These are phyloP conservation scores for Cucurbita moschata DNA, from an alignment of 306 rosid species.

Conservation along the genomic window DNA sequence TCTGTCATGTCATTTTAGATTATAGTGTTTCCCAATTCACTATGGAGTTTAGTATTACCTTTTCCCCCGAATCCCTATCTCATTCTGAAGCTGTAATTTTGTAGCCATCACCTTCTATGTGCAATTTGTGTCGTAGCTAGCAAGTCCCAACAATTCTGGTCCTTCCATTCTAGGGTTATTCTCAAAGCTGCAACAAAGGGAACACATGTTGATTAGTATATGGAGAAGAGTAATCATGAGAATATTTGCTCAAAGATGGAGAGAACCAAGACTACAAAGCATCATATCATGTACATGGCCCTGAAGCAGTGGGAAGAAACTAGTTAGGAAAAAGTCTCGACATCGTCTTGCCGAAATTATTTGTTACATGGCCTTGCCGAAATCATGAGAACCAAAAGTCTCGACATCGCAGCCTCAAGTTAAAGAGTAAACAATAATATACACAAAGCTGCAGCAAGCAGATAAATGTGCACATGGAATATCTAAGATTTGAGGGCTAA, in stretches of 20 bases:
- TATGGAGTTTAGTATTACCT: constrained; percentile 15
- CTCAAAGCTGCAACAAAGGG: constrained; percentile 46
- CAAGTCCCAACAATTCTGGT: constrained; percentile 90
- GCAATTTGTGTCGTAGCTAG: constrained; percentile 89
- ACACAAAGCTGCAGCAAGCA: neutral
- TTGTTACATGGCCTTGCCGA: no score
- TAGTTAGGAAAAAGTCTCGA: neutral
- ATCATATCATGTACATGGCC: neutral
- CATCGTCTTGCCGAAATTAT: neutral
- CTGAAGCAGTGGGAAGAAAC: neutral
- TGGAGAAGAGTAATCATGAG: no score
- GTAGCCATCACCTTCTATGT: constrained; percentile 30
- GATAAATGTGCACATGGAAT: neutral
- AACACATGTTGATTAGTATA: neutral
- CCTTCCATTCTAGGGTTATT: constrained; percentile 85
- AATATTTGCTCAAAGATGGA: neutral
- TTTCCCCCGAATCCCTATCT: neutral
- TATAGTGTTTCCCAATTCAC: constrained; percentile 21
- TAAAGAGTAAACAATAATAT: neutral
- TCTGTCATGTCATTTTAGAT: constrained; percentile 30
- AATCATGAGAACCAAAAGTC: neutral
- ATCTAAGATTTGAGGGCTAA: neutral
- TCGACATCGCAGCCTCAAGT: neutral
- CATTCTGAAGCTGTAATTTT: constrained; percentile 17
- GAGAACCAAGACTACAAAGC: neutral